These are phyloP conservation scores for Malassezia brasiliensis DNA, from an alignment of 1,284 basidiomycete genomes.

Conservation along the genomic window DNA sequence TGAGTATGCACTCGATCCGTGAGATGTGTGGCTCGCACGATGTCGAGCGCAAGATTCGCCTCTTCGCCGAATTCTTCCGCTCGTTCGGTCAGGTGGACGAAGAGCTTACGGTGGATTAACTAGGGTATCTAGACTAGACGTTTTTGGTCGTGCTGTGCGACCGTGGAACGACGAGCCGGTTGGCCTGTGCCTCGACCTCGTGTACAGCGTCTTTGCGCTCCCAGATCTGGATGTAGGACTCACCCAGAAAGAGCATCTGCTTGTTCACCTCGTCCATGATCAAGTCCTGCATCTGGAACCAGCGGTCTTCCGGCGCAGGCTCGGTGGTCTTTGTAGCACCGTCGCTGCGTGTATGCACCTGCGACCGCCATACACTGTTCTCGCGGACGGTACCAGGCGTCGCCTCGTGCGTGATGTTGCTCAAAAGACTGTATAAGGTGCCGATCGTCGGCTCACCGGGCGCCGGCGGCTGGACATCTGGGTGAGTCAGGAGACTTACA, in stretches of 20 bases:
- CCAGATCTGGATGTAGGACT: conserved; percentile 65
- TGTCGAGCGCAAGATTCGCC: conserved; percentile 39
- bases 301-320: conserved; percentile 53
- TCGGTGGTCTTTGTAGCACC: conserved; percentile 46
- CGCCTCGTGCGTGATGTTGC: conserved; percentile 89
- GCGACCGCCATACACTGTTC: conserved; percentile 80
- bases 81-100: conserved; percentile 20
- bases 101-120: conserved; percentile 21
- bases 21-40: conserved; percentile 43
- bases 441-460: conserved; percentile 50
- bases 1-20: conserved; percentile 66
- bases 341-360: conserved; percentile 57
- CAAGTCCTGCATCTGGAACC: conserved; percentile 94
- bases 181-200: neutral
- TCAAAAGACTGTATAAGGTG: conserved; percentile 74
- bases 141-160: neutral
- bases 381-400: conserved; percentile 84
- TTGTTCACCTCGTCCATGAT: conserved; percentile 88
- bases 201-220: conserved; percentile 2
- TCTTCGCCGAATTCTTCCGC: conserved; percentile 25
- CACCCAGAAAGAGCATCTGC: conserved; percentile 96
- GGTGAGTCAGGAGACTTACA: conserved; percentile 43
- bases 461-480: conserved; percentile 50
- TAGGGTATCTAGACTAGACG: conserved; percentile 2
- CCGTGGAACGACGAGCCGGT: neutral